phyloP scores from a whole-genome alignment of 495 filamentous ascomycete genomes.

The Halenospora varia region DNA sequence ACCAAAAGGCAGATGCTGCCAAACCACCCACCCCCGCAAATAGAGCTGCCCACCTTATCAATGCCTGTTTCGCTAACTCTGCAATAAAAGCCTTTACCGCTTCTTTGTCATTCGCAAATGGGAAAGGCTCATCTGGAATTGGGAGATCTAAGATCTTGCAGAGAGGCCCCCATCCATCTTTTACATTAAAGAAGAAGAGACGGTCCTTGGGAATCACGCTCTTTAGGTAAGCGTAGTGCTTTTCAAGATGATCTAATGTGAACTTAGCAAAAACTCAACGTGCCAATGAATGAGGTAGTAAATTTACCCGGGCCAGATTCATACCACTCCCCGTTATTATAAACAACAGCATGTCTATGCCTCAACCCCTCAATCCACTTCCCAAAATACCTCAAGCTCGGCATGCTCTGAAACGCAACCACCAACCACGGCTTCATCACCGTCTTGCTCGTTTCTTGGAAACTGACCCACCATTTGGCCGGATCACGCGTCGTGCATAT shows the following conservation, averaged over 20 bases:
- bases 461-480: slow-evolving; percentile 30
- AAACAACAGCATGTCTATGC: background rate
- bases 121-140: slow-evolving; percentile 28
- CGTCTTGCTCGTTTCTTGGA: slow-evolving; percentile 19
- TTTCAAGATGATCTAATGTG: slow-evolving; percentile 2
- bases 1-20: background rate
- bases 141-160: slow-evolving; percentile 28
- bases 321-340: background rate
- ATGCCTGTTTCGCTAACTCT: background rate
- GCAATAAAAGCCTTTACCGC: slow-evolving; percentile 10
- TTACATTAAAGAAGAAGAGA: slow-evolving; percentile 22
- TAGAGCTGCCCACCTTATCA: slow-evolving; percentile 2
- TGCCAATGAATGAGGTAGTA: background rate
- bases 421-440: slow-evolving; percentile 27
- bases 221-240: slow-evolving; percentile 5
- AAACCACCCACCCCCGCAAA: background rate
- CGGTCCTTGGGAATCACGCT: slow-evolving; percentile 1
- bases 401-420: slow-evolving; percentile 23
- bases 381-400: slow-evolving; percentile 27
- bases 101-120: slow-evolving; percentile 36
- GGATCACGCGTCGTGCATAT: slow-evolving; percentile 30
- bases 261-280: background rate
- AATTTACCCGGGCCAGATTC: background rate
- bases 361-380: background rate
- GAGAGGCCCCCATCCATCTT: slow-evolving; percentile 31